Percentiles rank a stretch among this genome's conserved stretches.
Conservation (phyloP, 192 early-diverging fungal genomes). For the Rhizophagus sp. region DNA sequence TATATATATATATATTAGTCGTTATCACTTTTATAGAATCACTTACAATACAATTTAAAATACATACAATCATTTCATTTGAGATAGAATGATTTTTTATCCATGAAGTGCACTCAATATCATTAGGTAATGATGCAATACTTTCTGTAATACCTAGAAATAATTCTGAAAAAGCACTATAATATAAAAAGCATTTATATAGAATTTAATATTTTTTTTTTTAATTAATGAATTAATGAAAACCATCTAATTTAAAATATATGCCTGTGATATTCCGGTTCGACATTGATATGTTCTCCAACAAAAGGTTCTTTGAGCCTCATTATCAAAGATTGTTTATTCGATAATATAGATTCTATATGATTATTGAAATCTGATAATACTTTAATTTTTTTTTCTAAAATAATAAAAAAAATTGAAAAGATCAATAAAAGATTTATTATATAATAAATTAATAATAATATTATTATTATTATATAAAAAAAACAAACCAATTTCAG, state of each 20-base stretch:
- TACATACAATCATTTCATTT: conserved; percentile 17
- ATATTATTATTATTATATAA: not conserved
- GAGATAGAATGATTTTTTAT: not conserved
- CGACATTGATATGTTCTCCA: conserved; percentile 21
- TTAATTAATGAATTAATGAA: not conserved
- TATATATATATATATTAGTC: not conserved
- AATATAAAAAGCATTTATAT: not conserved
- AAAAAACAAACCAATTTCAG: conserved; percentile 9
- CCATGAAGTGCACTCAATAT: conserved; percentile 18
- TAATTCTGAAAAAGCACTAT: conserved; percentile 11
- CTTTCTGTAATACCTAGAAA: conserved; percentile 9
- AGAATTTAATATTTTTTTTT: not conserved
- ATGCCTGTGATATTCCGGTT: conserved; percentile 28
- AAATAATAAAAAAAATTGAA: too few relatives aligned
- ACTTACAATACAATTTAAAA: too few relatives aligned
- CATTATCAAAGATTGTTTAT: conserved; percentile 26
- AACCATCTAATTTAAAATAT: not conserved
- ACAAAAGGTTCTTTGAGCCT: conserved; percentile 15
- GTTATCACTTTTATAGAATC: too few relatives aligned
- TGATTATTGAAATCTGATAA: conserved; percentile 12
- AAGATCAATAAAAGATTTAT: not conserved
- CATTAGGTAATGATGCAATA: conserved; percentile 14
- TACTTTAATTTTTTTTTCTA: conserved; percentile 28
- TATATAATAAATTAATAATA: not conserved
- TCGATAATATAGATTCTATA: not conserved